Base-by-base conservation (phyloP, 2,329 filamentous ascomycete genomes). In the Pyrenochaeta sp. region DNA sequence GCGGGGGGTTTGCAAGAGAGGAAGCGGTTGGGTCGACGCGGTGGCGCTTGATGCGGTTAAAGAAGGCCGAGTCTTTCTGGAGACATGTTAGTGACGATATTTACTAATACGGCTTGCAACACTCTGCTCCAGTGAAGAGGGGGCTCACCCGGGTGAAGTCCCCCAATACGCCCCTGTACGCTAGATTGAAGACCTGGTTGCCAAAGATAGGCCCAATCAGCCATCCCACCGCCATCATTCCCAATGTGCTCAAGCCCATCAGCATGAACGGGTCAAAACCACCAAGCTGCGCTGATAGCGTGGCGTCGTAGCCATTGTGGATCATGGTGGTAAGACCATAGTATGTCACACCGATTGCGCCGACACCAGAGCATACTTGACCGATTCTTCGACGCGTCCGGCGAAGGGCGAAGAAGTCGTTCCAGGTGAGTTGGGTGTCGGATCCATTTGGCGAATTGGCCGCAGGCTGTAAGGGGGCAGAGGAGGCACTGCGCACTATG, bases 11-110 rank as follows among this genome's bases (percentile, higher is more conserved):
- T 46, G 91, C 86, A 65, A 95, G 88, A 35, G 91, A 96, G 58
- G 92, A 96, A 48, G 90, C 89, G 14, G 88, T 90, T 3, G 95
- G 94, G 75, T 99, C 94, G 57, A 96, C 94, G 21, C 95, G 88
- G 80, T 95, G 90, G 77, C 89, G 91, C 82, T 93, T 95, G 78
- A 99, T 91, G 63, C 94, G 86, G 56, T 88, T 86, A 77, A 94
- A 97, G 81, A 99, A 97, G 75, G 94, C 89, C 69, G 88, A 91
- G 79, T 99, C 95, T 85, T 97, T 98, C 84, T 91, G 64, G 51
- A 45, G 0, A 12, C 7, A 20, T 7, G 42, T 61, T 21, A 35
- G 15, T n/a, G 2, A 33, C 9, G 9, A 23, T 18, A 4, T 1
- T 11, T 10, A 27, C 1, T 9, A 5, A 9, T 27, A 27, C n/a